Evolutionary conservation across 805 yeast species (phyloP).

Genomic region (Osmozyma mogii): DNA sequence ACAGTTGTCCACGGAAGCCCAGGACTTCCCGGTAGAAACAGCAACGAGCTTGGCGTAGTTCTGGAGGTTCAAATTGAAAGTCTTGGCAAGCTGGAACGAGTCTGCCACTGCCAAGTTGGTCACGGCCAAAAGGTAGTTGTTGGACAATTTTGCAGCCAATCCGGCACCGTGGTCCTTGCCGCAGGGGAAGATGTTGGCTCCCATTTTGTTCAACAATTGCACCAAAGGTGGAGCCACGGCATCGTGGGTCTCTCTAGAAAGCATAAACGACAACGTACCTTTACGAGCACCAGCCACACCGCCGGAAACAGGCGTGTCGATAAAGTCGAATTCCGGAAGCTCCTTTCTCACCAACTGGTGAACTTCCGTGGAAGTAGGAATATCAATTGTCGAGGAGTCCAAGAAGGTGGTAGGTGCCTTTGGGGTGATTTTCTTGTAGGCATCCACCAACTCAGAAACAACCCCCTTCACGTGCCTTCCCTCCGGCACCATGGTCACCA

Average conservation of each 20-base stretch:
- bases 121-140: conserved; percentile 45
- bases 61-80: conserved; percentile 39
- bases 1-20: conserved; percentile 49
- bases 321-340: conserved; percentile 33
- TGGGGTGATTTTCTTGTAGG: conserved; percentile 14
- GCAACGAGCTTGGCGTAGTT: conserved; percentile 42
- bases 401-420: conserved; percentile 23
- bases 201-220: conserved; percentile 34
- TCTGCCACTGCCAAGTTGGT: conserved; percentile 49
- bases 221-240: conserved; percentile 24
- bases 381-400: conserved; percentile 47
- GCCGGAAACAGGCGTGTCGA: conserved; percentile 51
- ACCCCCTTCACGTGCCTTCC: conserved; percentile 41
- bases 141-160: conserved; percentile 46
- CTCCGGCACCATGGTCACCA: conserved; percentile 49
- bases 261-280: conserved; percentile 46
- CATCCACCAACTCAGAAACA: conserved; percentile 28
- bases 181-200: conserved; percentile 40
- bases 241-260: conserved; percentile 27
- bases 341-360: conserved; percentile 25
- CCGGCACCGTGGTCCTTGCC: conserved; percentile 44
- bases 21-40: conserved; percentile 45
- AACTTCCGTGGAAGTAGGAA: conserved; percentile 36
- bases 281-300: conserved; percentile 48
- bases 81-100: conserved; percentile 44